Conservation (phyloP, 116 monocot species). For the Iris pallida region DNA sequence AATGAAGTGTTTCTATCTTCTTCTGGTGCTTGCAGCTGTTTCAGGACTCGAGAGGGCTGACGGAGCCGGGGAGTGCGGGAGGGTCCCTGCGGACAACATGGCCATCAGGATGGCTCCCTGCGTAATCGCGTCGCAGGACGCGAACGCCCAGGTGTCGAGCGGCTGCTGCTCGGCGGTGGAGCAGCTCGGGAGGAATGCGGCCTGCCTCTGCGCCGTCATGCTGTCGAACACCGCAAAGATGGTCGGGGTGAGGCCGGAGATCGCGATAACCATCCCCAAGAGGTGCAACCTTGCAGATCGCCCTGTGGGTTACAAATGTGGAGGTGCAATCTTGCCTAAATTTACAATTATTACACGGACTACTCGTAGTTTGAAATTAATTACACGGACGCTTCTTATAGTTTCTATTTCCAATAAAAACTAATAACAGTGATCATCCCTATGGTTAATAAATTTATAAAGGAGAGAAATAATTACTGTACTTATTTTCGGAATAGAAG, state of each 20-base stretch:
- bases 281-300: constrained; percentile 55
- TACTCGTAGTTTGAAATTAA: too few species aligned
- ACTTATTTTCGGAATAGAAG: too few species aligned
- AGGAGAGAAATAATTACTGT: too few species aligned
- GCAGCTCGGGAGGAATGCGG: constrained; percentile 35
- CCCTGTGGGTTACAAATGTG: constrained; percentile 70
- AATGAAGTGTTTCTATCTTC: constrained; percentile 18
- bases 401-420: too few species aligned
- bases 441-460: too few species aligned
- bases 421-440: too few species aligned
- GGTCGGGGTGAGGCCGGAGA: constrained; percentile 45
- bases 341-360: neutral
- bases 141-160: constrained; percentile 24
- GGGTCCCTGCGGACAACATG: constrained; percentile 31
- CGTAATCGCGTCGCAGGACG: constrained; percentile 31
- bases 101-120: constrained; percentile 43
- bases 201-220: constrained; percentile 68
- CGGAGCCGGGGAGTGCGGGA: constrained; percentile 53
- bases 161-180: constrained; percentile 43
- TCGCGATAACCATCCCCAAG: constrained; percentile 64
- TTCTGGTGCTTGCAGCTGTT: constrained; percentile 20
- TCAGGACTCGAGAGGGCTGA: constrained; percentile 12
- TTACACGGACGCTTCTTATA: too few species aligned
- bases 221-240: constrained; percentile 52
- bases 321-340: constrained; percentile 19